Evolutionary conservation across 2,329 filamentous ascomycete species (phyloP).

Genomic region (Diaporthe caulivora): DNA sequence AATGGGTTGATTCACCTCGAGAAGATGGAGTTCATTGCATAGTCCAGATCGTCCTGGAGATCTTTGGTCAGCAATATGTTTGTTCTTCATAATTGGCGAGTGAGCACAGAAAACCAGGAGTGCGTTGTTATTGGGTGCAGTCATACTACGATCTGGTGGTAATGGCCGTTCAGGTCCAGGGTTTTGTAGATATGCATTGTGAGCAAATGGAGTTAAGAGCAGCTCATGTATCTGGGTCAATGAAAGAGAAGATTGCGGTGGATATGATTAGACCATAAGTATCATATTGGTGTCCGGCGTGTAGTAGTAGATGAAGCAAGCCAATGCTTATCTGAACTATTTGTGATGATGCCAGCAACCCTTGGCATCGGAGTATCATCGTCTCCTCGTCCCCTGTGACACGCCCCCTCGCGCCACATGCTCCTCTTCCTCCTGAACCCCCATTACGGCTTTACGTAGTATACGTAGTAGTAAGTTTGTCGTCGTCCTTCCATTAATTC

Average conservation of each 20-base stretch:
- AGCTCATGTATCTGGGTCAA: not conserved
- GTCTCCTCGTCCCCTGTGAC: constrained; percentile 19
- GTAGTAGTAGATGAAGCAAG: constrained; percentile 36
- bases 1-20: constrained; percentile 75
- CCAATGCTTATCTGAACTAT: constrained; percentile 33
- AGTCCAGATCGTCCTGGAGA: not conserved
- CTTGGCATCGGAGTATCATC: constrained; percentile 40
- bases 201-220: not conserved
- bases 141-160: not conserved
- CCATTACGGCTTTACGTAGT: constrained; percentile 38
- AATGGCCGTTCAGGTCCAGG: no score
- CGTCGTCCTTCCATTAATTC: constrained; percentile 34
- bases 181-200: not conserved
- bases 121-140: not conserved
- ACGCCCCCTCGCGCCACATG: no score
- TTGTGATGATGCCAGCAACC: constrained; percentile 35
- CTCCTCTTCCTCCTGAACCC: not conserved
- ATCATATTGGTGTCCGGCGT: constrained; percentile 28
- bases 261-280: constrained; percentile 26
- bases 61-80: not conserved
- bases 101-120: not conserved
- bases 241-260: no score
- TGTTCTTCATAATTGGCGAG: not conserved
- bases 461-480: constrained; percentile 17
- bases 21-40: constrained; percentile 56